phyloP scores from a whole-genome alignment of 768 basidiomycete genomes.

The Termitomyces sp. region DNA sequence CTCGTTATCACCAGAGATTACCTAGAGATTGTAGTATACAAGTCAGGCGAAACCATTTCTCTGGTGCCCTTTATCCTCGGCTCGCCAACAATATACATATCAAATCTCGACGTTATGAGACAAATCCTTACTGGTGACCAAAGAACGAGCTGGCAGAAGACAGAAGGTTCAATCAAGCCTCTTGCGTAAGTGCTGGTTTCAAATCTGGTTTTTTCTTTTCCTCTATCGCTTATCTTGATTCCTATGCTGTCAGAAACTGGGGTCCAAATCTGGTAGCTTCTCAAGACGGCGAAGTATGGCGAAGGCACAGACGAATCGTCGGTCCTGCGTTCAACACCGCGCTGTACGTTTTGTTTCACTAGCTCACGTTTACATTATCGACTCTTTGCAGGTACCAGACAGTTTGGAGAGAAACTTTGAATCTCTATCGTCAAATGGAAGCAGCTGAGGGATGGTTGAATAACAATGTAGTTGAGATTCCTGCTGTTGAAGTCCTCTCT shows the following conservation, averaged over 20 bases:
- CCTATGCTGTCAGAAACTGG: neutral
- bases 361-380: neutral
- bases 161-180: constrained; percentile 8
- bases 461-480: constrained; percentile 12
- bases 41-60: constrained; percentile 30
- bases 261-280: constrained; percentile 3
- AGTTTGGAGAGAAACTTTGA: constrained; percentile 26
- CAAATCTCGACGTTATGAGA: constrained; percentile 40
- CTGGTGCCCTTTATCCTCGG: constrained; percentile 32
- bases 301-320: constrained; percentile 36
- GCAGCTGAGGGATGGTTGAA: constrained; percentile 19
- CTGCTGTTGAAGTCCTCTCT: constrained; percentile 2
- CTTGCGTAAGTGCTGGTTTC: neutral
- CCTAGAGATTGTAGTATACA: constrained; percentile 22
- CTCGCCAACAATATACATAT: constrained; percentile 28
- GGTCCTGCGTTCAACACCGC: constrained; percentile 36
- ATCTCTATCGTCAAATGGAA: constrained; percentile 26
- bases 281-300: constrained; percentile 33
- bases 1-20: too few species aligned
- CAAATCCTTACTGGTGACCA: constrained; percentile 33
- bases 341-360: constrained; percentile 20
- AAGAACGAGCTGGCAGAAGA: constrained; percentile 32
- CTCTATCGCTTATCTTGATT: neutral
- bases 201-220: neutral
- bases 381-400: constrained; percentile 19